phyloP scores from a whole-genome alignment of 495 filamentous ascomycete genomes.

The Penicillium atrosanguineum region DNA sequence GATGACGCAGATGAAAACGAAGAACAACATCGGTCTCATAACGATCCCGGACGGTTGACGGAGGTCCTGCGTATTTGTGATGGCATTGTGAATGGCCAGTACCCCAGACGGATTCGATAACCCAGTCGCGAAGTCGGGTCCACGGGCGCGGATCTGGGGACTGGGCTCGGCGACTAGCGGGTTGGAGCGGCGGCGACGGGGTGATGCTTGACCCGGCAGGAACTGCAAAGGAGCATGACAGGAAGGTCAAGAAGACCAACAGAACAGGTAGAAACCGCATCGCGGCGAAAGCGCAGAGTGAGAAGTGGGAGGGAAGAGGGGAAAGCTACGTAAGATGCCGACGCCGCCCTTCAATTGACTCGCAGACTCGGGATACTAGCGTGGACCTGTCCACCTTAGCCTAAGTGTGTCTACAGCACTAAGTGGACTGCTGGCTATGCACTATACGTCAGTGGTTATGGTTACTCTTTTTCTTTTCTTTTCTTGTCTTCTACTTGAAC shows the following conservation, averaged over 20 bases:
- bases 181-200: slow-evolving; percentile 36
- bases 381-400: not conserved
- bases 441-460: not conserved
- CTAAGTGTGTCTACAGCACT: not conserved
- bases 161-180: slow-evolving; percentile 31
- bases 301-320: slow-evolving; percentile 4
- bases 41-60: slow-evolving; percentile 54
- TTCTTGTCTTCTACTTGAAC: too few species aligned
- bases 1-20: slow-evolving; percentile 74
- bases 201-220: slow-evolving; percentile 46
- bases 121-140: slow-evolving; percentile 61
- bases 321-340: slow-evolving; percentile 10
- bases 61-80: slow-evolving; percentile 28
- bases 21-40: slow-evolving; percentile 84
- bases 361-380: not conserved
- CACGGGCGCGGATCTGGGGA: slow-evolving; percentile 34
- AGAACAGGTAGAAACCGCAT: slow-evolving; percentile 24
- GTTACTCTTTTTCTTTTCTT: not conserved
- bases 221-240: slow-evolving; percentile 30
- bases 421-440: not conserved
- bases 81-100: slow-evolving; percentile 23
- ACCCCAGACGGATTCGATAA: slow-evolving; percentile 64
- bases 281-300: slow-evolving; percentile 1
- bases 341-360: not conserved
- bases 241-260: slow-evolving; percentile 25